Conservation (phyloP, 2,329 filamentous ascomycete species). For the Lasiodiplodia sp. region DNA sequence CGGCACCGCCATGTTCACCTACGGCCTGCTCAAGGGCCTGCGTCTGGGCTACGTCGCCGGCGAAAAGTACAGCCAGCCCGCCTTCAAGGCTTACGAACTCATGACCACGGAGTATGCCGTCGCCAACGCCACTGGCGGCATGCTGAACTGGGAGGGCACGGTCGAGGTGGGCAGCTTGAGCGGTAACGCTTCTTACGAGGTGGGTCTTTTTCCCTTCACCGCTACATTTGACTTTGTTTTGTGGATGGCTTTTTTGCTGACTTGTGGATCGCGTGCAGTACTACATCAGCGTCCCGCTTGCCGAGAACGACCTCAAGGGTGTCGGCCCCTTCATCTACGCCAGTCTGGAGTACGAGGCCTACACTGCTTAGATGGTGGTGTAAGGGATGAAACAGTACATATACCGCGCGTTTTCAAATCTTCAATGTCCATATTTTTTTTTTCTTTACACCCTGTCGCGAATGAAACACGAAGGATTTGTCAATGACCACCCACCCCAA, state of each 20-base stretch:
- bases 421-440: constrained; percentile 19
- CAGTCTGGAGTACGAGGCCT: constrained; percentile 37
- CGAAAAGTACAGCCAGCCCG: constrained; percentile 47
- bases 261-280: constrained; percentile 37
- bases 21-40: constrained; percentile 46
- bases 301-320: constrained; percentile 51
- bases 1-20: constrained; percentile 60
- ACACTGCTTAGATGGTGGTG: not conserved
- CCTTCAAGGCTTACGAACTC: constrained; percentile 54
- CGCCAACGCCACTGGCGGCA: constrained; percentile 51
- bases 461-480: constrained; percentile 7
- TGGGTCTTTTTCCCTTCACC: constrained; percentile 39
- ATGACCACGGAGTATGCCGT: constrained; percentile 57
- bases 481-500: constrained; percentile 5
- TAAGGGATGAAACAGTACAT: not conserved
- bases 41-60: constrained; percentile 42
- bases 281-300: constrained; percentile 46
- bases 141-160: constrained; percentile 60
- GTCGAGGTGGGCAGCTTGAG: constrained; percentile 61
- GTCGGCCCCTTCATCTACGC: constrained; percentile 52
- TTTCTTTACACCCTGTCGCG: not conserved
- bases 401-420: not conserved
- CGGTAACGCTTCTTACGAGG: constrained; percentile 59
- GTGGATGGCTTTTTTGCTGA: constrained; percentile 2
- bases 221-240: not conserved